phyloP scores from a whole-genome alignment of 352 stramenopile genomes.

The Globisporangium cystogenes region DNA sequence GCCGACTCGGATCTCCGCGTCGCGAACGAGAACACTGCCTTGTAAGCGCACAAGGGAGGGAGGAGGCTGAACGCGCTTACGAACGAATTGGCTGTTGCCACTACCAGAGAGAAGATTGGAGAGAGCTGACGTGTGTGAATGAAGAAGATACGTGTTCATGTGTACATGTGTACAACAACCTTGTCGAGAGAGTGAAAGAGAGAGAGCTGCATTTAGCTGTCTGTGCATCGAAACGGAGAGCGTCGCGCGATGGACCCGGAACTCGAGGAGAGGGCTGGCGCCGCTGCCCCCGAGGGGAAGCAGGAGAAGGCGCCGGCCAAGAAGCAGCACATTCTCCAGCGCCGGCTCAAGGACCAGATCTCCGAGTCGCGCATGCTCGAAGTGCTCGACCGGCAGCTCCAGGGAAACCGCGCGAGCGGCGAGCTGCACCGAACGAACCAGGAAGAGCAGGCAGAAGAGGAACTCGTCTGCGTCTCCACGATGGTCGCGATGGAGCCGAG shows the following conservation, averaged over 20 bases:
- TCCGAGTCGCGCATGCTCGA: constrained; percentile 66
- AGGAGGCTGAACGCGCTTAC: background rate
- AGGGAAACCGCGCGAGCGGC: constrained; percentile 2
- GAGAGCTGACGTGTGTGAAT: background rate
- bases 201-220: no score
- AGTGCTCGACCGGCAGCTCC: constrained; percentile 48
- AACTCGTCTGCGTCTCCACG: constrained; percentile 68
- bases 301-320: background rate
- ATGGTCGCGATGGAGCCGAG: constrained; percentile 46
- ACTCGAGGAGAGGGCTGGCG: constrained; percentile 4
- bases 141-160: background rate
- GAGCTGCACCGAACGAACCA: constrained; percentile 22
- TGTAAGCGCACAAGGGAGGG: background rate
- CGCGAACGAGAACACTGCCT: background rate
- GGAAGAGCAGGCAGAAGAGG: constrained; percentile 30
- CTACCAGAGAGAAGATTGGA: background rate
- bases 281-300: background rate
- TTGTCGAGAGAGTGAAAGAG: no score
- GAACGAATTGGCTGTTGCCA: background rate
- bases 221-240: no score
- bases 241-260: constrained; percentile 7
- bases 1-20: background rate
- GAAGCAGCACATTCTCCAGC: constrained; percentile 30
- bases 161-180: background rate
- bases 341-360: constrained; percentile 52